phyloP scores from a whole-genome alignment of 2,329 filamentous ascomycete species.

The Neopestalotiopsis rosae region DNA sequence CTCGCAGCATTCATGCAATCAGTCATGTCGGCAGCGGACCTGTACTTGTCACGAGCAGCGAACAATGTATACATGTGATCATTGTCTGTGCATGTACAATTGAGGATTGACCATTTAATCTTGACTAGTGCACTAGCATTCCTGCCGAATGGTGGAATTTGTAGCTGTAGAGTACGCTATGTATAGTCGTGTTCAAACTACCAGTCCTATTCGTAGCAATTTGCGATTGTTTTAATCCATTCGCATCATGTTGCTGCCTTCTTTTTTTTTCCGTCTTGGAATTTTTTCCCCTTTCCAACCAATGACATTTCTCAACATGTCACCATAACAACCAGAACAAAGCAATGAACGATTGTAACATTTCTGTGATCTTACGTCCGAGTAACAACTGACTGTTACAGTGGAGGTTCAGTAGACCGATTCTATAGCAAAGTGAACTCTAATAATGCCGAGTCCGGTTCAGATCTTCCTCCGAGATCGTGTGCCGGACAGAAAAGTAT shows the following conservation, averaged over 20 bases:
- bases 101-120: too few species aligned
- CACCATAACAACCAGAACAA: not conserved
- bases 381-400: not conserved
- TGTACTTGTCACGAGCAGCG: too few species aligned
- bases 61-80: too few species aligned
- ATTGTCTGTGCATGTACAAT: too few species aligned
- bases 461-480: conserved; percentile 9
- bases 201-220: too few species aligned
- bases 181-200: too few species aligned
- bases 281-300: not conserved
- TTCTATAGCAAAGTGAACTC: not conserved
- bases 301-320: not conserved
- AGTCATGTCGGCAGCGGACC: too few species aligned
- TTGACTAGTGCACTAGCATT: too few species aligned
- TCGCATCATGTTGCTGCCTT: not conserved
- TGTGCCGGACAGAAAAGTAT: conserved; percentile 13
- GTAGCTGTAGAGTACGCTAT: too few species aligned
- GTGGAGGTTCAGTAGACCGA: not conserved
- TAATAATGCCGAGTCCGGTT: conserved; percentile 6
- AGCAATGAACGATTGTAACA: not conserved
- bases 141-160: too few species aligned
- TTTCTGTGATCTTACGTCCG: not conserved
- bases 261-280: not conserved
- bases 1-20: too few species aligned
- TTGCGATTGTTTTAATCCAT: not conserved